Conservation (phyloP, 1,139 yeast genomes). For the Hyphopichia fennica region DNA sequence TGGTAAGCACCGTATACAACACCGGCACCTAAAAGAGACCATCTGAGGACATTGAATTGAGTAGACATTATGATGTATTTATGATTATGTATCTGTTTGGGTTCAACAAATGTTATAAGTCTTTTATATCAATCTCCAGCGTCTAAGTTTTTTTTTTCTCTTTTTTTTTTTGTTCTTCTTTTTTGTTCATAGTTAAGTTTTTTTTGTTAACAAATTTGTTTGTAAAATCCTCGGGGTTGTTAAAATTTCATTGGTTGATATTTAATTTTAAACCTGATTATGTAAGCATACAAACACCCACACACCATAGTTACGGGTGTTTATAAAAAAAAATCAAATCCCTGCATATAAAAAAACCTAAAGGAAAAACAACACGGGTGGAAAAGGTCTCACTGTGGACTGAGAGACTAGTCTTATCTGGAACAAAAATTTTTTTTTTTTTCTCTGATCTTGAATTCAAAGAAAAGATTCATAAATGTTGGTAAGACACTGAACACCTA, state of each 20-base stretch:
- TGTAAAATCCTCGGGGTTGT: slow-evolving; percentile 1
- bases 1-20: slow-evolving; percentile 86
- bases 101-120: no score
- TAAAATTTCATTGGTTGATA: slow-evolving; percentile 12
- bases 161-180: slow-evolving; percentile 1
- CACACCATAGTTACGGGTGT: background rate
- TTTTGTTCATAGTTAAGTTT: background rate
- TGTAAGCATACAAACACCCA: background rate
- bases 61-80: slow-evolving; percentile 24
- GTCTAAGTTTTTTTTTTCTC: background rate
- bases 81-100: no score
- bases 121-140: no score
- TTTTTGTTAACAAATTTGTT: background rate
- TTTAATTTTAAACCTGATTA: background rate
- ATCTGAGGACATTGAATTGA: slow-evolving; percentile 74
- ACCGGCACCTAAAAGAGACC: slow-evolving; percentile 90
- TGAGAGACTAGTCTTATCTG: no score
- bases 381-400: no score
- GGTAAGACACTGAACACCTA: no score
- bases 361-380: background rate
- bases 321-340: slow-evolving; percentile 2
- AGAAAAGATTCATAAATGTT: no score
- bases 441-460: no score
- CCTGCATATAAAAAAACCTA: slow-evolving; percentile 3
- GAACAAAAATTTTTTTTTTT: no score